Evolutionary conservation across 2,329 filamentous ascomycete species (phyloP).

Genomic region (Aureobasidium vineae): DNA sequence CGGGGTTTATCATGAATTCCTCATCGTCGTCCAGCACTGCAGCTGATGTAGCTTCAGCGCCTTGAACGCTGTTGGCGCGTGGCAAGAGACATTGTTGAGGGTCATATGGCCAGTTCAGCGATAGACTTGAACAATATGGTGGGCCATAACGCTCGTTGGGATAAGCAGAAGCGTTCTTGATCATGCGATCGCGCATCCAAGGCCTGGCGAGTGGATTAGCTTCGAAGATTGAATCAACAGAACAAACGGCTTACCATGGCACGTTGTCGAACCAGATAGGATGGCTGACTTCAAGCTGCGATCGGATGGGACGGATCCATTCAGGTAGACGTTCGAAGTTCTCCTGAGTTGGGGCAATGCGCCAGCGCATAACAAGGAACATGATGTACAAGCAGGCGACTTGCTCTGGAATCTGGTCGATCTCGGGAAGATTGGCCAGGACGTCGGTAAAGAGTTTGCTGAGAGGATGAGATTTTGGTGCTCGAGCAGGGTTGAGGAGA

Average conservation of each 20-base stretch:
- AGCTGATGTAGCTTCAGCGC: conserved; percentile 29
- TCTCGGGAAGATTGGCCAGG: conserved; percentile 75
- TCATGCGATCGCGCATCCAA: conserved; percentile 66
- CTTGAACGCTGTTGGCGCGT: conserved; percentile 30
- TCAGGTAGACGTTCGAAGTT: conserved; percentile 76
- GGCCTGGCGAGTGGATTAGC: conserved; percentile 48
- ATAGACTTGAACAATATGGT: conserved; percentile 70
- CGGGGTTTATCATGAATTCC: conserved; percentile 77
- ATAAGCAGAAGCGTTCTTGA: conserved; percentile 54
- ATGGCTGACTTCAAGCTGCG: conserved; percentile 66
- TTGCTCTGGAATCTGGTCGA: conserved; percentile 71
- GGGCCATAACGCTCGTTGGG: conserved; percentile 78
- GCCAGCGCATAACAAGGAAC: conserved; percentile 82
- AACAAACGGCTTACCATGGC: conserved; percentile 57
- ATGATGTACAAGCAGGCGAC: conserved; percentile 80
- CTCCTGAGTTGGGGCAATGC: conserved; percentile 72
- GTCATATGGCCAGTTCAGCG: conserved; percentile 82
- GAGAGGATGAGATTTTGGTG: conserved; percentile 64
- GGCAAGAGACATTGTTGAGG: conserved; percentile 63
- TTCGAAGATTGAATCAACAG: background rate
- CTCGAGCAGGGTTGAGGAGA: conserved; percentile 68
- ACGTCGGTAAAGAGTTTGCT: conserved; percentile 86
- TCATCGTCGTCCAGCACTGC: conserved; percentile 44
- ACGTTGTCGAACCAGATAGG: conserved; percentile 81
- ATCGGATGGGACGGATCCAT: conserved; percentile 65